phyloP scores from a whole-genome alignment of 495 filamentous ascomycete species.

The Podospora comata region DNA sequence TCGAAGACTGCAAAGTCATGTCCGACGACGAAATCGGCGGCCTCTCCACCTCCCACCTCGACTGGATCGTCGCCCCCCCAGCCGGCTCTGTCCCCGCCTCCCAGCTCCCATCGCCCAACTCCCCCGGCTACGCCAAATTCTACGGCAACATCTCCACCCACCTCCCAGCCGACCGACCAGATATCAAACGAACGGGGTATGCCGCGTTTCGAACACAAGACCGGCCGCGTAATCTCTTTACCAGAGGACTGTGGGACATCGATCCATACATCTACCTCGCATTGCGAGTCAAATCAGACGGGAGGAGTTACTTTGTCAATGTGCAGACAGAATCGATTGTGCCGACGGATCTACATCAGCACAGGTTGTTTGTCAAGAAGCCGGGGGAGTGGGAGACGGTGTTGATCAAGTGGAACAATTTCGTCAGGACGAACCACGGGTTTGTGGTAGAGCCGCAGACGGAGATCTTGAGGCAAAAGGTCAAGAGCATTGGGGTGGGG shows the following conservation, averaged over 20 bases:
- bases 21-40: conserved; percentile 84
- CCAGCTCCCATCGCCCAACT: conserved; percentile 39
- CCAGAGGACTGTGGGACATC: conserved; percentile 78
- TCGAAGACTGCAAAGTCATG: conserved; percentile 75
- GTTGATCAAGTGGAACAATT: conserved; percentile 81
- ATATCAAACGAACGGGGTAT: conserved; percentile 74
- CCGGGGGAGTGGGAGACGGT: conserved; percentile 92
- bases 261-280: conserved; percentile 86
- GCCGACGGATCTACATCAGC: conserved; percentile 91
- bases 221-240: conserved; percentile 65
- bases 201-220: conserved; percentile 80
- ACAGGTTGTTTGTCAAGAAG: conserved; percentile 77
- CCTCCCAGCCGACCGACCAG: conserved; percentile 68
- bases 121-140: conserved; percentile 62
- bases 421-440: conserved; percentile 91
- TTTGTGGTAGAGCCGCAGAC: conserved; percentile 86
- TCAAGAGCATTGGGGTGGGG: conserved; percentile 81
- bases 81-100: conserved; percentile 53
- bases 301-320: conserved; percentile 89
- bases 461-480: conserved; percentile 77
- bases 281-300: conserved; percentile 86
- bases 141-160: conserved; percentile 84
- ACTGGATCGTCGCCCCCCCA: conserved; percentile 64
- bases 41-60: conserved; percentile 68
- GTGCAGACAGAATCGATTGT: conserved; percentile 91